Evolutionary conservation across 1,284 basidiomycete species (phyloP).

Genomic region (Marasmius fiardii): DNA sequence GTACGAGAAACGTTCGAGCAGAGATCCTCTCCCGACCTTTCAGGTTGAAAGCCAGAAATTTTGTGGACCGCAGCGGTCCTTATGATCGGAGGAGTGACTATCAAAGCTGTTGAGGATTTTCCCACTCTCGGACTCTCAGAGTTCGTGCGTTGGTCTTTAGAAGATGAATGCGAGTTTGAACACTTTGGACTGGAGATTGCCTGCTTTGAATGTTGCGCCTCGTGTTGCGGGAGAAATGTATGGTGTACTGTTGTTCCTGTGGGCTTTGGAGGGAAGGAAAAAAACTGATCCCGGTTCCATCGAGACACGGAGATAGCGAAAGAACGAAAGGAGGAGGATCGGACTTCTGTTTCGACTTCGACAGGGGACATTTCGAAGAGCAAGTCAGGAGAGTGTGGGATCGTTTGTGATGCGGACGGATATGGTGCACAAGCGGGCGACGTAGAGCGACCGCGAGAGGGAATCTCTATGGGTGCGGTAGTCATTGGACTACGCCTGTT

Average conservation of each 20-base stretch:
- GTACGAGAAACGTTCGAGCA: background rate
- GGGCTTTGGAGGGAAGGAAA: background rate
- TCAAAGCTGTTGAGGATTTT: background rate
- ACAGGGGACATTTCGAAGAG: slow-evolving; percentile 4
- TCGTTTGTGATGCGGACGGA: background rate
- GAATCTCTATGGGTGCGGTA: background rate
- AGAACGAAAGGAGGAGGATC: background rate
- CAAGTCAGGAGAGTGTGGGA: background rate
- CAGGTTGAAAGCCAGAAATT: background rate
- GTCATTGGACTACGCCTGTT: background rate
- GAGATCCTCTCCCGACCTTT: background rate
- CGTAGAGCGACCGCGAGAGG: background rate
- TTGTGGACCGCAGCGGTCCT: background rate
- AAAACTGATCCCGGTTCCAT: background rate
- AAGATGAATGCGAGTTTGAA: too few relatives aligned
- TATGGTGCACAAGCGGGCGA: background rate
- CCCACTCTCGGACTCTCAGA: background rate
- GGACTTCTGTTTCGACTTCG: background rate
- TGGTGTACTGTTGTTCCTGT: background rate
- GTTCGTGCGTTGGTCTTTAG: too few relatives aligned
- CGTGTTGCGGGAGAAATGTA: background rate
- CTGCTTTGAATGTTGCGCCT: background rate
- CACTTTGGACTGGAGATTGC: too few relatives aligned
- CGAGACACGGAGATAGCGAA: background rate
- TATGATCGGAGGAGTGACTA: background rate